phyloP scores from a whole-genome alignment of 306 rosid genomes.

The Mimosa bimucronata region DNA sequence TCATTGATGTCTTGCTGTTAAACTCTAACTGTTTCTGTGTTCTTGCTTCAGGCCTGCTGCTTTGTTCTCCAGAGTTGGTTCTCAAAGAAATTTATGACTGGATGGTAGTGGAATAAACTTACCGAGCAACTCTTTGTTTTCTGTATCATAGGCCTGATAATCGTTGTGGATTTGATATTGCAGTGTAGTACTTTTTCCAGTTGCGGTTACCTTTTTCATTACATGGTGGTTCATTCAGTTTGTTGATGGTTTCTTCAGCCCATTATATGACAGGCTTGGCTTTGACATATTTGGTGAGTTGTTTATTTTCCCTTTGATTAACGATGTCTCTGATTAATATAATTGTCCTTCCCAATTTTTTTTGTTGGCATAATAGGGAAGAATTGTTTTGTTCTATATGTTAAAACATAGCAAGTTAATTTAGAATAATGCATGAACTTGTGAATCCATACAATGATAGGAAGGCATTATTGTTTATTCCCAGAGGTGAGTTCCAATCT shows the following conservation, averaged over 20 bases:
- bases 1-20: conserved; percentile 13
- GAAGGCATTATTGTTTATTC: conserved; percentile 23
- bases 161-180: conserved; percentile 47
- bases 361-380: background rate
- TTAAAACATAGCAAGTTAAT: background rate
- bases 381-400: conserved; percentile 4
- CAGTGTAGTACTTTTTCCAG: conserved; percentile 95
- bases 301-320: conserved; percentile 25
- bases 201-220: conserved; percentile 83
- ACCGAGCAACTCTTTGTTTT: conserved; percentile 7
- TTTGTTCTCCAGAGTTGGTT: conserved; percentile 94
- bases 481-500: conserved; percentile 22
- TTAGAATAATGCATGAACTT: background rate
- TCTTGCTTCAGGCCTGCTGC: conserved; percentile 78
- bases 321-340: conserved; percentile 11
- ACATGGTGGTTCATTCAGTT: conserved; percentile 97
- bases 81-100: conserved; percentile 96
- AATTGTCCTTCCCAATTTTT: background rate
- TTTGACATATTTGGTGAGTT: conserved; percentile 84
- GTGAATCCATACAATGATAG: background rate
- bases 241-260: conserved; percentile 94
- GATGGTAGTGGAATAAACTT: conserved; percentile 64
- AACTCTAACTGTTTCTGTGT: conserved; percentile 22
- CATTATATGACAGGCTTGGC: conserved; percentile 80
- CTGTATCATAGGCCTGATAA: conserved; percentile 29